Evolutionary conservation across 106 monocot genomes (phyloP).

Genomic region (Dioscorea zingiberensis): DNA sequence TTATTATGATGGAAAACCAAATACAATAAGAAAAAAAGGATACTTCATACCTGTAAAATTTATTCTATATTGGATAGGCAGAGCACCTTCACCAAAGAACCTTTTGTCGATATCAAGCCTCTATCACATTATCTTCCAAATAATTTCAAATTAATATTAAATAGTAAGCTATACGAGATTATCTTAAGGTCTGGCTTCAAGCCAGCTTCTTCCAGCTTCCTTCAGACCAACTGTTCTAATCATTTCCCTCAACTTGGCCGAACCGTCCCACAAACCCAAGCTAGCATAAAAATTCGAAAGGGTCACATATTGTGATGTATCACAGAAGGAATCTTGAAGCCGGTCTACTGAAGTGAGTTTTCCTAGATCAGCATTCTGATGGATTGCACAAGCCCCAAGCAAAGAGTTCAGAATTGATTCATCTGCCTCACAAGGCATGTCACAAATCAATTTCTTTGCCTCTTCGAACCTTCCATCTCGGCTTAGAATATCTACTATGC

Average conservation of each 20-base stretch:
- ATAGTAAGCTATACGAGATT: too few relatives aligned
- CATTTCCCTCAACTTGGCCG: slow-evolving; percentile 19
- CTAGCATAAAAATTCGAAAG: slow-evolving; percentile 46
- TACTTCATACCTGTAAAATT: too few relatives aligned
- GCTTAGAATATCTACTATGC: slow-evolving; percentile 58
- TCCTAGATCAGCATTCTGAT: slow-evolving; percentile 13
- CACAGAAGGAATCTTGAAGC: neutral
- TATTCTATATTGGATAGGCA: too few relatives aligned
- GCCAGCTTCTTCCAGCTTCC: slow-evolving; percentile 58
- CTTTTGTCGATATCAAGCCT: too few relatives aligned
- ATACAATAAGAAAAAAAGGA: too few relatives aligned
- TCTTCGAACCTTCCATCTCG: slow-evolving; percentile 43
- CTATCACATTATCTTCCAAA: too few relatives aligned
- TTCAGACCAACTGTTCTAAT: slow-evolving; percentile 19
- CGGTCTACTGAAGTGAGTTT: slow-evolving; percentile 5
- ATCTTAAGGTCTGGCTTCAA: slow-evolving; percentile 18
- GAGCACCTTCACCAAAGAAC: too few relatives aligned
- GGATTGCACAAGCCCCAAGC: slow-evolving; percentile 14
- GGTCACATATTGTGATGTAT: slow-evolving; percentile 29
- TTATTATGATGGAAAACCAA: too few relatives aligned
- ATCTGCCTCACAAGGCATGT: slow-evolving; percentile 37
- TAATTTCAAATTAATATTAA: too few relatives aligned
- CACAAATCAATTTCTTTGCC: slow-evolving; percentile 30
- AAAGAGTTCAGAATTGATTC: slow-evolving; percentile 36
- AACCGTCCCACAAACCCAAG: slow-evolving; percentile 38